Conservation (phyloP, 176 grass and related monocot species). For the Zoysia pacifica region DNA sequence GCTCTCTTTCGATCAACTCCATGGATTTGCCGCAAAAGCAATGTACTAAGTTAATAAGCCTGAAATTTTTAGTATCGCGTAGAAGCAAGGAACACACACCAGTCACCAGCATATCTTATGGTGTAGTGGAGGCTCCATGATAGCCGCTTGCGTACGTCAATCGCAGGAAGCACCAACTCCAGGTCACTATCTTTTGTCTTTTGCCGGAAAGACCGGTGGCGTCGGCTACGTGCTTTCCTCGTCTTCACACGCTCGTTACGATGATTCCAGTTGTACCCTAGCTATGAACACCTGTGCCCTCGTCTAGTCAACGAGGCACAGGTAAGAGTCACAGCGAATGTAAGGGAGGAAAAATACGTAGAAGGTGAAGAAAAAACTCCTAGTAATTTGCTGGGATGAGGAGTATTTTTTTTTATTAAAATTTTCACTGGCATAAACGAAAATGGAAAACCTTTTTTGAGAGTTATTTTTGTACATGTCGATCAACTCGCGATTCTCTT, state of each 20-base stretch:
- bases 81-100: background rate
- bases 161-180: background rate
- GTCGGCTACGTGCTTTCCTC: constrained; percentile 31
- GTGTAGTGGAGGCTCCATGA: constrained; percentile 12
- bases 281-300: constrained; percentile 27
- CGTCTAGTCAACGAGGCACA: constrained; percentile 13
- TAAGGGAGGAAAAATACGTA: background rate
- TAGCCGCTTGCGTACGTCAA: constrained; percentile 21
- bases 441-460: background rate
- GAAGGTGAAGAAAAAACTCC: background rate
- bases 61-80: constrained; percentile 25
- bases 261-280: constrained; percentile 36
- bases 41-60: background rate
- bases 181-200: constrained; percentile 12
- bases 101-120: background rate
- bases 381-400: background rate
- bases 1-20: background rate
- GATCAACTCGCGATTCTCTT: background rate
- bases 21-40: constrained; percentile 5
- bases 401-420: background rate
- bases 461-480: constrained; percentile 28
- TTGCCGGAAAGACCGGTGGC: background rate
- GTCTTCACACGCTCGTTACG: constrained; percentile 24
- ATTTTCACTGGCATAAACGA: constrained; percentile 1
- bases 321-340: background rate